Conservation (phyloP, 345 rosid genomes). For the Turnera subulata region DNA sequence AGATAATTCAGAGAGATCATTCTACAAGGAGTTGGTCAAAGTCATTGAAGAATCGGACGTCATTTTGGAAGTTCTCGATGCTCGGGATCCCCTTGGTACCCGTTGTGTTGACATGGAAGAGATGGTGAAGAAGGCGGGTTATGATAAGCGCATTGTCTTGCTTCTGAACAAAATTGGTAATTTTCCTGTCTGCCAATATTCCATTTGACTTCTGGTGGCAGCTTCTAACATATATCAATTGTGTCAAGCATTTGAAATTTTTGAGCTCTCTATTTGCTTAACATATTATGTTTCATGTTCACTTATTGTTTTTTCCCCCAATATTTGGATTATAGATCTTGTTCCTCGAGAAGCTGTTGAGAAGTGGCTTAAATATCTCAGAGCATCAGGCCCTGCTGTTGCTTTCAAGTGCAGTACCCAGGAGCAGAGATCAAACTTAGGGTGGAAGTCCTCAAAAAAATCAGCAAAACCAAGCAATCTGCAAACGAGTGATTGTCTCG, state of each 20-base stretch:
- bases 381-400: slow-evolving; percentile 95
- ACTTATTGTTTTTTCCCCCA: neutral
- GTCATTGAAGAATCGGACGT: slow-evolving; percentile 92
- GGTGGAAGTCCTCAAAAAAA: slow-evolving; percentile 84
- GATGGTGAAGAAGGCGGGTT: slow-evolving; percentile 81
- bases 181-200: neutral
- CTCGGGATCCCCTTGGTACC: slow-evolving; percentile 90
- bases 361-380: slow-evolving; percentile 88
- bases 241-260: neutral
- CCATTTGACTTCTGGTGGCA: neutral
- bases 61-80: slow-evolving; percentile 92
- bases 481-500: slow-evolving; percentile 97
- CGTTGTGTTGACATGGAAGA: slow-evolving; percentile 94
- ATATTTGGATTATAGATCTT: slow-evolving; percentile 55
- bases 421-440: slow-evolving; percentile 84
- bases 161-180: slow-evolving; percentile 90
- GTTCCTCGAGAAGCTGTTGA: slow-evolving; percentile 97
- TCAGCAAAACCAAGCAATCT: slow-evolving; percentile 58
- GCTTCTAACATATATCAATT: neutral
- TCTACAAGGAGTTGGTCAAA: slow-evolving; percentile 91
- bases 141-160: slow-evolving; percentile 74
- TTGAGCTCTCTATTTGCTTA: neutral
- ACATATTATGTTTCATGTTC: neutral
- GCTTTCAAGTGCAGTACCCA: slow-evolving; percentile 97
- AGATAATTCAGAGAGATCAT: slow-evolving; percentile 87